Conservation (phyloP, 192 early-diverging fungal genomes). For the Helicostylum pulchrum region DNA sequence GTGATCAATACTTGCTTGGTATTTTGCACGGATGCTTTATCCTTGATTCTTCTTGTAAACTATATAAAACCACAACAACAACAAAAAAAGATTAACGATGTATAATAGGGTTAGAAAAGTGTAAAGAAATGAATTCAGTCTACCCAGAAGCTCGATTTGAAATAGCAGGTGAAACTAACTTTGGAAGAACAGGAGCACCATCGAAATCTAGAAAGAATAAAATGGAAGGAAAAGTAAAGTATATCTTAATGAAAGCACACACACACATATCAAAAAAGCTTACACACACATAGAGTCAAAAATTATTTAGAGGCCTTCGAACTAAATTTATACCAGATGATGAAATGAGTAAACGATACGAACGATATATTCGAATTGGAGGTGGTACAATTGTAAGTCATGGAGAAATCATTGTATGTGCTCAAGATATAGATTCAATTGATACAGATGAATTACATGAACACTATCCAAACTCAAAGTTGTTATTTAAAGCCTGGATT, state of each 20-base stretch:
- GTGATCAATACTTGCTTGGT: neutral
- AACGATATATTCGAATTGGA: neutral
- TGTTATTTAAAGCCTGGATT: neutral
- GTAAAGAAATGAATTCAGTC: neutral
- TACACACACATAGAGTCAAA: too few relatives aligned
- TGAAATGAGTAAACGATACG: too few relatives aligned
- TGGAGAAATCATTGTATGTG: neutral
- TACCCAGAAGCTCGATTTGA: neutral
- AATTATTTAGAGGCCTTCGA: too few relatives aligned
- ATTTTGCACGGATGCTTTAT: neutral
- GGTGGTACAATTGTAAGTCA: neutral
- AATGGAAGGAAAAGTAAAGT: neutral
- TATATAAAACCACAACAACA: neutral
- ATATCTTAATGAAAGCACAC: too few relatives aligned
- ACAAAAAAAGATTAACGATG: neutral
- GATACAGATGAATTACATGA: too few relatives aligned
- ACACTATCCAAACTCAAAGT: too few relatives aligned
- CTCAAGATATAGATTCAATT: too few relatives aligned
- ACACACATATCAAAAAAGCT: too few relatives aligned
- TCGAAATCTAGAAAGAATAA: neutral
- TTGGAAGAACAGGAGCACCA: neutral
- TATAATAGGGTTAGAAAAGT: neutral
- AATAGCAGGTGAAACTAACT: neutral
- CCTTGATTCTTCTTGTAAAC: neutral
- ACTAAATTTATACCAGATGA: too few relatives aligned